phyloP scores from a whole-genome alignment of 768 basidiomycete genomes.

The Postia placenta region DNA sequence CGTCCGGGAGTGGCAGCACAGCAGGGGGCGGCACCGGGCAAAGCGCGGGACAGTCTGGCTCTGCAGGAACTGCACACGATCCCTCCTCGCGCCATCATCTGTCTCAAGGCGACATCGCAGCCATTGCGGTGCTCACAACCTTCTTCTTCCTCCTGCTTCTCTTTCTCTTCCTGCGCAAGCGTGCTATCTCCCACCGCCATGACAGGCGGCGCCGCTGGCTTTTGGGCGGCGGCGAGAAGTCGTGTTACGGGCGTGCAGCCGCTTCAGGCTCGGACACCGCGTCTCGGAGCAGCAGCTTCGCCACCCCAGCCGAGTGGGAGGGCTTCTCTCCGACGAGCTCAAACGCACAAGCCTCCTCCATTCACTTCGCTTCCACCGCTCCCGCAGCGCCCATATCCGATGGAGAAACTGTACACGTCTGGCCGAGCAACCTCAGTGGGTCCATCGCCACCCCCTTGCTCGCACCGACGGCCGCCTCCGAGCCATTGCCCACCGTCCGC shows the following conservation, averaged over 20 bases:
- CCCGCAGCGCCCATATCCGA: no score
- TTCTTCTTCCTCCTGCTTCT: constrained; percentile 28
- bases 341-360: no score
- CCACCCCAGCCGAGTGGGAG: constrained; percentile 34
- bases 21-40: neutral
- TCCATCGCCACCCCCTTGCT: constrained; percentile 10
- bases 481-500: constrained; percentile 14
- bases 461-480: constrained; percentile 9
- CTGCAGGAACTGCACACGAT: constrained; percentile 1
- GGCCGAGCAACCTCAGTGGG: constrained; percentile 10
- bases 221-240: constrained; percentile 23
- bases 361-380: no score
- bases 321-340: no score
- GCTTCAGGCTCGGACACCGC: constrained; percentile 10
- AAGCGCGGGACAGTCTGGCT: neutral
- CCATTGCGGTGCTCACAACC: constrained; percentile 29
- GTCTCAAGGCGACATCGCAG: constrained; percentile 43
- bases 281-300: constrained; percentile 54
- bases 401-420: constrained; percentile 6
- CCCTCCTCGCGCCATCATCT: constrained; percentile 24
- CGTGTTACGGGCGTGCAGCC: constrained; percentile 4
- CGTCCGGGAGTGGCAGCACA: neutral
- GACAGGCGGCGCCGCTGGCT: constrained; percentile 43
- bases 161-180: constrained; percentile 41
- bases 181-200: constrained; percentile 35